Conservation (phyloP, 805 yeast species). For the Pichia eremophila region DNA sequence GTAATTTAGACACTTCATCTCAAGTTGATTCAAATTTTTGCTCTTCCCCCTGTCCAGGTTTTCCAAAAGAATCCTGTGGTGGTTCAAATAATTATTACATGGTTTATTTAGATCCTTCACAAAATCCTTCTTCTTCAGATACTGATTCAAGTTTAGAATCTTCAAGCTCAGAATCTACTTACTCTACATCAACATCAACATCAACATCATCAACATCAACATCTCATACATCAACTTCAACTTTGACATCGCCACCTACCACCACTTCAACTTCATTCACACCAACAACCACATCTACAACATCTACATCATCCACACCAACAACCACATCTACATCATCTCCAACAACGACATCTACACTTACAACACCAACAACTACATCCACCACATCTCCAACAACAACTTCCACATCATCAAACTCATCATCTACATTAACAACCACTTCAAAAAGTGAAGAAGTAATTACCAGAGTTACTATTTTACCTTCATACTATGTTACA, state of each 20-base stretch:
- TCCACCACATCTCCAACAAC: constrained; percentile 12
- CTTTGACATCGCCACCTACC: constrained; percentile 6
- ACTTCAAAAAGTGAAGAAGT: not conserved
- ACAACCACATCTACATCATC: constrained; percentile 8
- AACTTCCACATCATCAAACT: constrained; percentile 3
- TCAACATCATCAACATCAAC: constrained; percentile 4
- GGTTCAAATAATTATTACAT: constrained; percentile 32
- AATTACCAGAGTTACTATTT: constrained; percentile 8
- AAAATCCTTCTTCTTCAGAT: not conserved
- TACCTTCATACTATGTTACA: constrained; percentile 9
- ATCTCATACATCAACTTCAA: constrained; percentile 6
- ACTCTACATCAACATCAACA: constrained; percentile 4
- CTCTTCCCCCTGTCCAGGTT: constrained; percentile 47
- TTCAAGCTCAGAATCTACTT: constrained; percentile 7
- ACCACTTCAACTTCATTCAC: constrained; percentile 14
- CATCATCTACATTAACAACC: constrained; percentile 5
- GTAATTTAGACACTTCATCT: constrained; percentile 26
- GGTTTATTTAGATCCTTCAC: constrained; percentile 31
- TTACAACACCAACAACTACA: constrained; percentile 8
- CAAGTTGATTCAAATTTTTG: constrained; percentile 31
- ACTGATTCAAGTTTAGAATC: constrained; percentile 6
- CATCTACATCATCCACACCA: constrained; percentile 14
- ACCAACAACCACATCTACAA: constrained; percentile 3
- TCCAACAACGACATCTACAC: constrained; percentile 11
- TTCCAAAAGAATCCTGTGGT: constrained; percentile 57